phyloP scores from a whole-genome alignment of 2,329 filamentous ascomycete genomes.

The Paracoccidioides brasiliensis region DNA sequence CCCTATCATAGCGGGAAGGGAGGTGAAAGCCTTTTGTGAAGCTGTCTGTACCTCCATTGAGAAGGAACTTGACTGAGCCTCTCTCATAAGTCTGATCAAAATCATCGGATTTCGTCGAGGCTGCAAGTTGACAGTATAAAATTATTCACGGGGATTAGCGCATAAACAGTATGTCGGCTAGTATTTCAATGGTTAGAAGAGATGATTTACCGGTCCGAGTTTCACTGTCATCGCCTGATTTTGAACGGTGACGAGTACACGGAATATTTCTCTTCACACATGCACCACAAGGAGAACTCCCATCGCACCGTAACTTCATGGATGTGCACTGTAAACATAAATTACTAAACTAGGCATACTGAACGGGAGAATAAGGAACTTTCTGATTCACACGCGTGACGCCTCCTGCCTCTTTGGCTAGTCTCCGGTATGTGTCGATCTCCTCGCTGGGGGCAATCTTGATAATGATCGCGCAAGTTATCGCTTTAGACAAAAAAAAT shows the following conservation, averaged over 20 bases:
- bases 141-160: background rate
- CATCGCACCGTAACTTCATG: slow-evolving; percentile 37
- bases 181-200: background rate
- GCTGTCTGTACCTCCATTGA: slow-evolving; percentile 34
- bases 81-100: slow-evolving; percentile 26
- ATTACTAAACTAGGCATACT: background rate
- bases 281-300: slow-evolving; percentile 31
- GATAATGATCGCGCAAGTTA: slow-evolving; percentile 35
- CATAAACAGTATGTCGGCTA: background rate
- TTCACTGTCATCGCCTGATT: slow-evolving; percentile 8
- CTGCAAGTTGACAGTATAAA: background rate
- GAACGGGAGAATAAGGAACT: slow-evolving; percentile 8
- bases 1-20: slow-evolving; percentile 27
- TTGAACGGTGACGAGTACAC: slow-evolving; percentile 26
- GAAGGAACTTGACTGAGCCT: slow-evolving; percentile 35
- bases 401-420: slow-evolving; percentile 32
- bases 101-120: slow-evolving; percentile 16
- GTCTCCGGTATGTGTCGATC: slow-evolving; percentile 33
- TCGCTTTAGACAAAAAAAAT: slow-evolving; percentile 21
- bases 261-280: slow-evolving; percentile 31
- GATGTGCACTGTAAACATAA: slow-evolving; percentile 28
- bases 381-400: slow-evolving; percentile 37
- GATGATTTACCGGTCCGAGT: slow-evolving; percentile 13
- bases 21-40: slow-evolving; percentile 35
- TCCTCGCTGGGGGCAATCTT: slow-evolving; percentile 30